Conservation (phyloP, 2,329 filamentous ascomycete genomes). For the Graphium sp. region DNA sequence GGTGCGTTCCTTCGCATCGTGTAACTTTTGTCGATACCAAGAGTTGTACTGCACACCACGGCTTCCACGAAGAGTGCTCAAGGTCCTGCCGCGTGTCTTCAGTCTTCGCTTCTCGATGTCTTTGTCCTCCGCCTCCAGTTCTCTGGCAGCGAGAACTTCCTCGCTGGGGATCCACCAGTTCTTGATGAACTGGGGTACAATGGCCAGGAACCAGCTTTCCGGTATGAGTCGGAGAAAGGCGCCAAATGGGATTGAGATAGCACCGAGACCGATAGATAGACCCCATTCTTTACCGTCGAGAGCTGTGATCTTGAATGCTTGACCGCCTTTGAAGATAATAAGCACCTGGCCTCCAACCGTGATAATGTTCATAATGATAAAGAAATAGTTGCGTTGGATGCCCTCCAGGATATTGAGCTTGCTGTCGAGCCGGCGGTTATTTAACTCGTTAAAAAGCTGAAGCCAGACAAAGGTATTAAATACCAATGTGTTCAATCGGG, state of each 20-base stretch:
- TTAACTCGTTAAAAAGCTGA: constrained; percentile 67
- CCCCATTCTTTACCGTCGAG: constrained; percentile 63
- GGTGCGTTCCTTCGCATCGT: too few relatives aligned
- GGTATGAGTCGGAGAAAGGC: constrained; percentile 57
- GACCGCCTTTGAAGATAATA: constrained; percentile 68
- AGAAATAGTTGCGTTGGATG: constrained; percentile 64
- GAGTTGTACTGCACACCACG: too few relatives aligned
- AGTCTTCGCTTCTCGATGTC: too few relatives aligned
- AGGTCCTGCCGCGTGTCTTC: too few relatives aligned
- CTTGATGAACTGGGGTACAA: constrained; percentile 5
- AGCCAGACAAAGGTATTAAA: constrained; percentile 61
- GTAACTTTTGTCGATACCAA: too few relatives aligned
- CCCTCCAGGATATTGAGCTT: constrained; percentile 79
- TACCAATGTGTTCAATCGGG: constrained; percentile 43
- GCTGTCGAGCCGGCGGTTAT: constrained; percentile 76
- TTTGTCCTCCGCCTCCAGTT: too few relatives aligned
- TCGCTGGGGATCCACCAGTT: too few relatives aligned
- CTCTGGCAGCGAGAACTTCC: too few relatives aligned
- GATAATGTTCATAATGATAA: constrained; percentile 60
- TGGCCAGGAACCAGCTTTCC: constrained; percentile 29
- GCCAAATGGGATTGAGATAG: constrained; percentile 60
- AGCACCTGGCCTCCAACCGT: constrained; percentile 75
- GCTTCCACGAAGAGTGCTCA: too few relatives aligned
- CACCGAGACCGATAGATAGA: constrained; percentile 62
- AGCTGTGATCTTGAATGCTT: constrained; percentile 51